phyloP scores from a whole-genome alignment of 192 early-diverging fungal species.

The Backusella parvicylindrica region DNA sequence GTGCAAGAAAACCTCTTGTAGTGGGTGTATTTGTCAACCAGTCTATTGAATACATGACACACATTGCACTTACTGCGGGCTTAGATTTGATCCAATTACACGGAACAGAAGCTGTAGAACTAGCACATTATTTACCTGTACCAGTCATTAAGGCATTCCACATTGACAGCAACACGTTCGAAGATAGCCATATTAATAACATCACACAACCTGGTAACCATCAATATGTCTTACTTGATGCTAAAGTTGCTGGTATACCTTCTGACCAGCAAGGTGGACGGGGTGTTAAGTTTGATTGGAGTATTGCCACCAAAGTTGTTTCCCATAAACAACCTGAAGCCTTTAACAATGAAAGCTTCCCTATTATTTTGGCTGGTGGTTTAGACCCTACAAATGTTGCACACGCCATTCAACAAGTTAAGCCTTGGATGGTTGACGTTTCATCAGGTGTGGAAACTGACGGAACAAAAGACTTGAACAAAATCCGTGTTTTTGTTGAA shows the following conservation, averaged over 20 bases:
- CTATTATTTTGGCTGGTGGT: conserved; percentile 89
- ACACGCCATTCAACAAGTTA: conserved; percentile 61
- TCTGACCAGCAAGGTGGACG: conserved; percentile 68
- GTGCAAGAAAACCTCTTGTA: conserved; percentile 66
- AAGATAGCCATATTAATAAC: conserved; percentile 19
- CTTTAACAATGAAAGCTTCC: conserved; percentile 37
- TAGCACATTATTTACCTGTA: conserved; percentile 69
- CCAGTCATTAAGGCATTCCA: conserved; percentile 92
- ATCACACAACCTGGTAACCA: conserved; percentile 54
- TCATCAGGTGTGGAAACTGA: conserved; percentile 89
- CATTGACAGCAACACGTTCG: conserved; percentile 57
- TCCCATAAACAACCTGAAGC: conserved; percentile 9
- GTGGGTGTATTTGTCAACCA: conserved; percentile 96
- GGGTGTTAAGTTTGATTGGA: conserved; percentile 87
- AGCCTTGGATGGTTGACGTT: conserved; percentile 90
- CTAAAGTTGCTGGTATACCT: conserved; percentile 50
- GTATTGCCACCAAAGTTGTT: conserved; percentile 57
- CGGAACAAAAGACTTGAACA: conserved; percentile 71
- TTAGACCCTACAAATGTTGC: conserved; percentile 80
- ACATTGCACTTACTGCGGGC: conserved; percentile 55
- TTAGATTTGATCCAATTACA: conserved; percentile 96
- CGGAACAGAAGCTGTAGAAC: conserved; percentile 66
- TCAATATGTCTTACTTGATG: conserved; percentile 56
- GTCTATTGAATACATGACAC: conserved; percentile 68
- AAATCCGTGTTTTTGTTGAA: conserved; percentile 72